A percentile compares a stretch with the other conserved stretches of the same genome.
Conservation (phyloP, 257 asterid species). For the Solanum medicagineum region DNA sequence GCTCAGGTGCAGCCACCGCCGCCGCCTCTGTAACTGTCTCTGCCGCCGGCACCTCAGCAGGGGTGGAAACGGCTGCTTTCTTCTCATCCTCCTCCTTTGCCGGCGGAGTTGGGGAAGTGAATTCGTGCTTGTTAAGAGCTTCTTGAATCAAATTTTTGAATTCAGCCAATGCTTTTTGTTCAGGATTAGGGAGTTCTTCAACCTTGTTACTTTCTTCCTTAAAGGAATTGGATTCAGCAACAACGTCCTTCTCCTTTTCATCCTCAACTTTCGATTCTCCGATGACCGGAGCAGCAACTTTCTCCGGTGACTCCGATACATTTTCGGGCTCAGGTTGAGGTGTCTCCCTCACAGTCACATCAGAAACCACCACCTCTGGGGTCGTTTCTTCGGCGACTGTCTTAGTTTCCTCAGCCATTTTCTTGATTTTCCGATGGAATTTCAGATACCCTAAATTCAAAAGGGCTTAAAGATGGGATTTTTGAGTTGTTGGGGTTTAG, state of each 20-base stretch:
- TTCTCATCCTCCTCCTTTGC: constrained; percentile 28
- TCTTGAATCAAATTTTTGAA: constrained; percentile 54
- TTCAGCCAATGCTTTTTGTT: constrained; percentile 86
- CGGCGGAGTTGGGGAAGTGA: constrained; percentile 58
- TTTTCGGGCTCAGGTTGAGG: constrained; percentile 27
- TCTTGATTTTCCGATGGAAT: neutral
- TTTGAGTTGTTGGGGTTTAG: neutral
- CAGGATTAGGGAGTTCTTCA: constrained; percentile 79
- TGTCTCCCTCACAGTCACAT: constrained; percentile 40
- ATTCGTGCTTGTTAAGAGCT: constrained; percentile 69
- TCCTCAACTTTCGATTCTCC: constrained; percentile 6
- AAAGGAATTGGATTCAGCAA: constrained; percentile 56
- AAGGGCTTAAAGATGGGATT: neutral
- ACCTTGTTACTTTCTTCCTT: constrained; percentile 90
- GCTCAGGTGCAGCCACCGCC: neutral
- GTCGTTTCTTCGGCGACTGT: constrained; percentile 35
- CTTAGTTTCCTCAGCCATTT: constrained; percentile 79
- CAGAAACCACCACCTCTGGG: constrained; percentile 35
- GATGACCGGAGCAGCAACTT: neutral
- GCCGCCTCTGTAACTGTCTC: constrained; percentile 11
- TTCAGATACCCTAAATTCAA: neutral
- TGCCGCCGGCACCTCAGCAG: constrained; percentile 11
- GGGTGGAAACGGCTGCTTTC: constrained; percentile 17
- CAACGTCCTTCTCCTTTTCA: constrained; percentile 18
- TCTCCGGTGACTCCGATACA: constrained; percentile 14